Conservation (phyloP, 2,329 filamentous ascomycete genomes). For the Trichoderma simmonsii region DNA sequence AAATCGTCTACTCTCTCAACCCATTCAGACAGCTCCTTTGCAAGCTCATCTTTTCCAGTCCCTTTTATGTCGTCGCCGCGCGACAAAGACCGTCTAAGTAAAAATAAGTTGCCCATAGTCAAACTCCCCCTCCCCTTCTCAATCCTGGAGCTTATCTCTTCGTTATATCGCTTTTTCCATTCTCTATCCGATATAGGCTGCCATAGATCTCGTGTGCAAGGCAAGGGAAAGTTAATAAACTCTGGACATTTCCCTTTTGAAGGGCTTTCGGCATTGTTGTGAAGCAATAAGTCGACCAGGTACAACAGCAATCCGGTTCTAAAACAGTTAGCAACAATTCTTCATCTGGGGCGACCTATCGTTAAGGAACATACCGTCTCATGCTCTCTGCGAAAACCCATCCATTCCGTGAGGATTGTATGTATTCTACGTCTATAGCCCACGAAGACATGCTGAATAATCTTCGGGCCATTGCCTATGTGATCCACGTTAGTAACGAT, state of each 20-base stretch:
- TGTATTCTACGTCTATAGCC: not conserved
- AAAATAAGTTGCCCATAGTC: constrained; percentile 1
- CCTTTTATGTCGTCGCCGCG: not conserved
- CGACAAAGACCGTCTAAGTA: not conserved
- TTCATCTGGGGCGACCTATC: not conserved
- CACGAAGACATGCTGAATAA: not conserved
- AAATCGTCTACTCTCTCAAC: constrained; percentile 8
- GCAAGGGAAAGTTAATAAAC: not conserved
- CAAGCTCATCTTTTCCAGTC: not conserved
- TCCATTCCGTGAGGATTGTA: not conserved
- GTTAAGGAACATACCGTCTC: not conserved
- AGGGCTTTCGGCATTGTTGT: not conserved
- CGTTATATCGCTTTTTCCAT: not conserved
- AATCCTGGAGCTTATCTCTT: not conserved
- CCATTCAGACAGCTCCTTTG: not conserved
- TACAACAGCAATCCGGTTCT: constrained; percentile 1
- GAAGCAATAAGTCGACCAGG: not conserved
- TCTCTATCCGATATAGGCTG: not conserved
- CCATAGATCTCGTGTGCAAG: constrained; percentile 11
- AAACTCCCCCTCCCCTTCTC: not conserved
- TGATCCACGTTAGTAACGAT: not conserved
- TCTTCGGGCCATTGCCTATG: not conserved
- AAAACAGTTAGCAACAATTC: not conserved
- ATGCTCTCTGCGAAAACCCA: not conserved
- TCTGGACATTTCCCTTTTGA: constrained; percentile 5